phyloP scores from a whole-genome alignment of 2,329 filamentous ascomycete species.

The Ophiostoma sp. region DNA sequence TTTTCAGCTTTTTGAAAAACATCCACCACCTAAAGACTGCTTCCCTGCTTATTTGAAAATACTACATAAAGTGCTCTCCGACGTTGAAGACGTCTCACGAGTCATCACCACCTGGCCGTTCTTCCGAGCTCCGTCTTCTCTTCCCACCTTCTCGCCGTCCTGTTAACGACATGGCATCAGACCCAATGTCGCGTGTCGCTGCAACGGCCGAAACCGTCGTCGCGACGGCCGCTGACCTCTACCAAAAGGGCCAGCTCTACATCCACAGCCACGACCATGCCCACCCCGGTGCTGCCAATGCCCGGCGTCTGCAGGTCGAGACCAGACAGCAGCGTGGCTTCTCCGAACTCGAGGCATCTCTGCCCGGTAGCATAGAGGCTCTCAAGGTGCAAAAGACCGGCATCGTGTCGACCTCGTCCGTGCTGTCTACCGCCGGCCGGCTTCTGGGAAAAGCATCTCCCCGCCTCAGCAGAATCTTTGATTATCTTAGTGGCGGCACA shows the following conservation, averaged over 20 bases:
- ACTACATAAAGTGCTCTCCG: too few relatives aligned
- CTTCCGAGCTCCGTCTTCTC: too few relatives aligned
- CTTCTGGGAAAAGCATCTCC: constrained; percentile 23
- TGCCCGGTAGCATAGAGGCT: constrained; percentile 33
- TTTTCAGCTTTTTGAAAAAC: too few relatives aligned
- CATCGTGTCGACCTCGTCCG: constrained; percentile 22
- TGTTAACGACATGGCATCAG: not conserved
- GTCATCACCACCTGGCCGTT: too few relatives aligned
- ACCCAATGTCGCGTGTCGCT: not conserved
- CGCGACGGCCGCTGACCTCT: not conserved
- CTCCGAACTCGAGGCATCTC: constrained; percentile 44
- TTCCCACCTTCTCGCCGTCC: too few relatives aligned
- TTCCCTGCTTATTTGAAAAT: too few relatives aligned
- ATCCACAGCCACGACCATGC: not conserved
- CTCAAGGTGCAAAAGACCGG: not conserved
- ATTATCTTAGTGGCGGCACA: constrained; percentile 48
- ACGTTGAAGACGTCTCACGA: too few relatives aligned
- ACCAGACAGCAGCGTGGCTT: constrained; percentile 48
- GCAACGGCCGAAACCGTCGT: not conserved
- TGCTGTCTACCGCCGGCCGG: not conserved
- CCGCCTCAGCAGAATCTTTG: constrained; percentile 40
- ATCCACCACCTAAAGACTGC: too few relatives aligned
- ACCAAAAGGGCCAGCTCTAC: not conserved
- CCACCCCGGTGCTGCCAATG: constrained; percentile 18
- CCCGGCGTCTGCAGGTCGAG: constrained; percentile 43